Evolutionary conservation across 305 asterid genomes (phyloP).

Genomic region (Lippia alba): DNA sequence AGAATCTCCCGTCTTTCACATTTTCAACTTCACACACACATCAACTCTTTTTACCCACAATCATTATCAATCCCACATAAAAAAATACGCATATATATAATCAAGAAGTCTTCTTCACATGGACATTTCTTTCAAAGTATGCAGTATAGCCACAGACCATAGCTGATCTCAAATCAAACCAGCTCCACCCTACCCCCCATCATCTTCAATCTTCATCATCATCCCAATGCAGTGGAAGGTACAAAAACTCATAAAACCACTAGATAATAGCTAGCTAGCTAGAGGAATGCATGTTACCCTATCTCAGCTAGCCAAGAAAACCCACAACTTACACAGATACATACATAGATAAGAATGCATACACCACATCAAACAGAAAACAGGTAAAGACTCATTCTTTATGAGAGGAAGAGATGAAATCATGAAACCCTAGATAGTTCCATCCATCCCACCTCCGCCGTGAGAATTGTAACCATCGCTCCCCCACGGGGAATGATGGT

Average conservation of each 20-base stretch:
- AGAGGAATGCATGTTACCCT: slow-evolving; percentile 48
- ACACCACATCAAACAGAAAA: too few species aligned
- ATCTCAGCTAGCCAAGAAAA: slow-evolving; percentile 33
- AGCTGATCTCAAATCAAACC: too few species aligned
- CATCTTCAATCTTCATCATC: background rate
- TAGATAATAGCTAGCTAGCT: slow-evolving; percentile 33
- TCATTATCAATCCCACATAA: slow-evolving; percentile 23
- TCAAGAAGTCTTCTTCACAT: slow-evolving; percentile 20
- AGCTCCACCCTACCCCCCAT: too few species aligned
- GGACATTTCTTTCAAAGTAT: slow-evolving; percentile 26
- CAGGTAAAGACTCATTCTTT: too few species aligned
- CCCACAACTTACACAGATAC: slow-evolving; percentile 30
- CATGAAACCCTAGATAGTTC: slow-evolving; percentile 14
- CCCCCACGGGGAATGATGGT: slow-evolving; percentile 70
- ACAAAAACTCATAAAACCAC: background rate
- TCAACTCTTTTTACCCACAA: slow-evolving; percentile 29
- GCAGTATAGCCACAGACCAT: slow-evolving; percentile 23
- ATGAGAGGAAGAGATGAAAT: slow-evolving; percentile 29
- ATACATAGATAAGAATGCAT: slow-evolving; percentile 1
- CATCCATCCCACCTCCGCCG: slow-evolving; percentile 54
- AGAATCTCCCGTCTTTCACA: slow-evolving; percentile 35
- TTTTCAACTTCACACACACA: slow-evolving; percentile 14
- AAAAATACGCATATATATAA: background rate
- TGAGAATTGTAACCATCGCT: slow-evolving; percentile 46
- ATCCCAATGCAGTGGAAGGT: slow-evolving; percentile 7